Percentiles rank a stretch among this genome's conserved stretches.
phyloP scores from a whole-genome alignment of 2,329 filamentous ascomycete genomes.

The Alternaria gansuensis region DNA sequence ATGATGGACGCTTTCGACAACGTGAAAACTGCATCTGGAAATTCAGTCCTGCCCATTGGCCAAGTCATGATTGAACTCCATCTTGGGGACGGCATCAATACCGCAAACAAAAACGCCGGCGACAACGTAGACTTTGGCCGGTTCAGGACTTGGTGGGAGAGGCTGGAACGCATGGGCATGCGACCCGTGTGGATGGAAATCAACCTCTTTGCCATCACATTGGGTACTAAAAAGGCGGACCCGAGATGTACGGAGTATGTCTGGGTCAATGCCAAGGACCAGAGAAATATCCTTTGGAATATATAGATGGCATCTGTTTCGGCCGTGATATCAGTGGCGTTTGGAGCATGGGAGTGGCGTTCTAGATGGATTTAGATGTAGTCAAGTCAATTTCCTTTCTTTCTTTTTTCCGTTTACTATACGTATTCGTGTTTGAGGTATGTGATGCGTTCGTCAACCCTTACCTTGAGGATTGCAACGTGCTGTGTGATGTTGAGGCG shows the following conservation, averaged over 20 bases:
- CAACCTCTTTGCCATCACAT: constrained; percentile 45
- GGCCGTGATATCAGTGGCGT: not conserved
- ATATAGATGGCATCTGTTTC: constrained; percentile 12
- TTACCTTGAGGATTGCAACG: too few relatives aligned
- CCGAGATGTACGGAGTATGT: constrained; percentile 48
- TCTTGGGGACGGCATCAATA: constrained; percentile 34
- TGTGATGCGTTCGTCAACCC: not conserved
- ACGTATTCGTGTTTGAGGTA: not conserved
- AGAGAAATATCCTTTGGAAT: constrained; percentile 42
- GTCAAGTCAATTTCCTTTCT: not conserved
- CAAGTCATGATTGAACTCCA: constrained; percentile 50
- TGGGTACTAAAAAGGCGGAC: constrained; percentile 38
- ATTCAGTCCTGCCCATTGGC: constrained; percentile 41
- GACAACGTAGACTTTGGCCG: constrained; percentile 38
- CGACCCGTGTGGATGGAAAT: constrained; percentile 48
- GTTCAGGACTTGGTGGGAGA: constrained; percentile 47
- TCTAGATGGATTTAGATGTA: not conserved
- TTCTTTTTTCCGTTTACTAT: not conserved
- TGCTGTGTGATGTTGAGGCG: not conserved
- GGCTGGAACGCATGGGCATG: constrained; percentile 48
- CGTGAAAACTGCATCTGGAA: constrained; percentile 28
- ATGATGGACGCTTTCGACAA: constrained; percentile 44
- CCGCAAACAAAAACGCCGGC: constrained; percentile 15
- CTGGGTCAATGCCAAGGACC: constrained; percentile 46
- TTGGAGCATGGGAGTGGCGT: not conserved